Conservation (phyloP, 108 stramenopile genomes). For the Stephanodiscus minutulus region DNA sequence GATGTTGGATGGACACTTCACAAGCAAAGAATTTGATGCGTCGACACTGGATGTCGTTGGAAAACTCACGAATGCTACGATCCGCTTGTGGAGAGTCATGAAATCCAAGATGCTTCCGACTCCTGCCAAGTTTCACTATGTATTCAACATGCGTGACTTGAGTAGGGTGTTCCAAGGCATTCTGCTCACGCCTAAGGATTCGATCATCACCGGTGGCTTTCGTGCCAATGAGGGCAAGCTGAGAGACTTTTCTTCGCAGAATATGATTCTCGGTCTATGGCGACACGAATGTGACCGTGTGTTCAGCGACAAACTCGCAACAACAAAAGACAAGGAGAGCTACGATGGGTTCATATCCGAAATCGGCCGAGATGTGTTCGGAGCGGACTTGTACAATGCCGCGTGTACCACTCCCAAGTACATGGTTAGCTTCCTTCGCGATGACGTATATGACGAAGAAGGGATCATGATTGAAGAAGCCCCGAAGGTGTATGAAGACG, state of each 20-base stretch:
- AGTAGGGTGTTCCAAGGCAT: slow-evolving; percentile 91
- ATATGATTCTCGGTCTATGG: slow-evolving; percentile 78
- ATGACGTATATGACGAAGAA: slow-evolving; percentile 86
- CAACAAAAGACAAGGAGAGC: slow-evolving; percentile 79
- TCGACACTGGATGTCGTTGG: slow-evolving; percentile 56
- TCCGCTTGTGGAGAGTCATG: slow-evolving; percentile 77
- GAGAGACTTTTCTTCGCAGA: slow-evolving; percentile 50
- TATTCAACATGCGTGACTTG: slow-evolving; percentile 93
- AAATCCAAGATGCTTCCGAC: slow-evolving; percentile 91
- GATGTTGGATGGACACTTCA: slow-evolving; percentile 84
- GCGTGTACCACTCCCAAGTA: slow-evolving; percentile 54
- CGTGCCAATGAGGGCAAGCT: slow-evolving; percentile 53
- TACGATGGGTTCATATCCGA: slow-evolving; percentile 65
- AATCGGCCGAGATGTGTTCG: slow-evolving; percentile 60
- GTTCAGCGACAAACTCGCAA: slow-evolving; percentile 88
- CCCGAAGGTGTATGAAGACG: slow-evolving; percentile 89
- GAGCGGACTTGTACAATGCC: slow-evolving; percentile 35
- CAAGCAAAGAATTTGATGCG: slow-evolving; percentile 56
- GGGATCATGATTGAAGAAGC: slow-evolving; percentile 81
- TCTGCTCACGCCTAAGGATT: slow-evolving; percentile 81
- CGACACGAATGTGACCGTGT: slow-evolving; percentile 90
- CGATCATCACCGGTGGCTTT: slow-evolving; percentile 67
- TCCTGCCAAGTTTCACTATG: slow-evolving; percentile 92
- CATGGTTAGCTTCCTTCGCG: slow-evolving; percentile 91
- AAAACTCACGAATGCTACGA: slow-evolving; percentile 82